phyloP scores from a whole-genome alignment of 108 stramenopile species.

The Cyclotella cryptica region DNA sequence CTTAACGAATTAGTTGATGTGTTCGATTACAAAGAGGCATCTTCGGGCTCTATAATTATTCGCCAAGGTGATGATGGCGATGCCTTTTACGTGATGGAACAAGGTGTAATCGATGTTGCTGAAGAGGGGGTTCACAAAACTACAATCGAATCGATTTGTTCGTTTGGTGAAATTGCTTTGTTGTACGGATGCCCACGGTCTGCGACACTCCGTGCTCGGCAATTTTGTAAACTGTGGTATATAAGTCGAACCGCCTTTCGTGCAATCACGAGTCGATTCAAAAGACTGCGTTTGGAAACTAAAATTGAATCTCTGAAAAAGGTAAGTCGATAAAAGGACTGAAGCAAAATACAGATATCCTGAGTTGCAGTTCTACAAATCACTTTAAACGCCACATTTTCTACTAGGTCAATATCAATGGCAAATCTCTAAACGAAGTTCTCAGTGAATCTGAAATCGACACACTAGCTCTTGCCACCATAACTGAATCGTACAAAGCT shows the following conservation, averaged over 20 bases:
- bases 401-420: constrained; percentile 48
- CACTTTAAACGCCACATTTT: not conserved
- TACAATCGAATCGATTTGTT: constrained; percentile 38
- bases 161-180: constrained; percentile 88
- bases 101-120: constrained; percentile 61
- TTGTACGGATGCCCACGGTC: constrained; percentile 82
- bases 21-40: constrained; percentile 48
- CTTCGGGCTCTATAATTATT: constrained; percentile 53
- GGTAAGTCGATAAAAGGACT: constrained; percentile 13
- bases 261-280: constrained; percentile 58
- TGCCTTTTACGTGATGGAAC: constrained; percentile 71
- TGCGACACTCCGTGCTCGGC: constrained; percentile 67
- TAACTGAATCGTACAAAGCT: constrained; percentile 28
- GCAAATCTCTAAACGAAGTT: constrained; percentile 49
- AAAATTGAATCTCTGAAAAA: constrained; percentile 62
- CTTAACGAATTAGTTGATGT: constrained; percentile 57
- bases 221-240: constrained; percentile 64
- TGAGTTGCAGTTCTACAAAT: not conserved
- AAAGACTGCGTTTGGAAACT: constrained; percentile 41
- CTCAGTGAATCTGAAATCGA: constrained; percentile 48
- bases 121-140: constrained; percentile 37
- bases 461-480: constrained; percentile 41
- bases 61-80: constrained; percentile 71
- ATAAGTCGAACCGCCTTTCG: constrained; percentile 65
- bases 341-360: not conserved